Evolutionary conservation across 345 rosid species (phyloP).

Genomic region (Brassica cretica): DNA sequence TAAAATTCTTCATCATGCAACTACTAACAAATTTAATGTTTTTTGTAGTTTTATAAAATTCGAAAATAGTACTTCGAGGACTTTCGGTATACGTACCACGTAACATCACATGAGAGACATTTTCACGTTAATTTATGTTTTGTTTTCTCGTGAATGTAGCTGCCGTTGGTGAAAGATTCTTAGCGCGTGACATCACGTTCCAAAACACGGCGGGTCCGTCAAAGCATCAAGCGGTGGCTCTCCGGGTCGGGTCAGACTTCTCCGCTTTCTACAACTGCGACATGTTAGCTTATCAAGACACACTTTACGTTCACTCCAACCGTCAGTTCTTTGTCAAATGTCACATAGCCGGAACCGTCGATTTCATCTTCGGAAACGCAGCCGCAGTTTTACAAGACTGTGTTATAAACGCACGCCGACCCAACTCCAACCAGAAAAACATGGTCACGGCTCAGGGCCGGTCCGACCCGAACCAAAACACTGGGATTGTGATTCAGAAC

Average conservation of each 20-base stretch:
- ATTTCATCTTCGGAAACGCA: slow-evolving; percentile 80
- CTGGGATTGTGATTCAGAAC: slow-evolving; percentile 71
- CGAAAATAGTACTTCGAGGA: background rate
- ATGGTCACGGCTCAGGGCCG: slow-evolving; percentile 86
- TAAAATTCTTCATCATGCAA: background rate
- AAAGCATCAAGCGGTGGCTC: slow-evolving; percentile 82
- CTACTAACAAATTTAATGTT: background rate
- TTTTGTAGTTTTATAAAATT: background rate
- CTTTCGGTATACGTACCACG: background rate
- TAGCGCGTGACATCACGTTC: slow-evolving; percentile 72
- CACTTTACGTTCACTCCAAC: slow-evolving; percentile 69
- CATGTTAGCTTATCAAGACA: slow-evolving; percentile 77
- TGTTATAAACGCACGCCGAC: slow-evolving; percentile 68
- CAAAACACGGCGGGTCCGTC: slow-evolving; percentile 79
- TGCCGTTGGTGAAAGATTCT: slow-evolving; percentile 64
- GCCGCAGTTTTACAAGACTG: slow-evolving; percentile 63
- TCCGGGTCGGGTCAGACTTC: slow-evolving; percentile 62
- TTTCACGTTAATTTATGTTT: background rate
- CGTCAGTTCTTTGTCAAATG: slow-evolving; percentile 66
- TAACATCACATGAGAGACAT: background rate
- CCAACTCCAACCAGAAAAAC: slow-evolving; percentile 60
- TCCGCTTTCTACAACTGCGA: slow-evolving; percentile 61
- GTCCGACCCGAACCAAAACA: slow-evolving; percentile 64
- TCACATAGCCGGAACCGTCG: slow-evolving; percentile 59
- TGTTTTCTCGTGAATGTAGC: slow-evolving; percentile 38